Base-by-base conservation (phyloP, 73 alveolate genomes). In the Symbiodinium natans region DNA sequence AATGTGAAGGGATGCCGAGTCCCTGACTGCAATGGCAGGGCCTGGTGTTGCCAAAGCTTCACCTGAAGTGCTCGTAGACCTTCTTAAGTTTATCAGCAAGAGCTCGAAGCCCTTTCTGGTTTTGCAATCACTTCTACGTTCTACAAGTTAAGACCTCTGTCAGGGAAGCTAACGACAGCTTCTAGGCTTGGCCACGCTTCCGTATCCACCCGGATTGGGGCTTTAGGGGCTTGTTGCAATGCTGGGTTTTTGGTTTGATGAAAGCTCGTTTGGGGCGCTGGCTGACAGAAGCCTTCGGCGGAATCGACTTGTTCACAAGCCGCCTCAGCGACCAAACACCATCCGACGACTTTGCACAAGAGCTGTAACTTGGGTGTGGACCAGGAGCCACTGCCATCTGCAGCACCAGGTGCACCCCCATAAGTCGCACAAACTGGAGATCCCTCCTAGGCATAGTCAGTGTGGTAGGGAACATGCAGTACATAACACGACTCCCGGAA, bases 391-490 rank as follows among this genome's bases (percentile, higher is more conserved):
- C 87, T 90, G 43, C 89, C 97, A 41, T 90, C 97, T 1, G 97
- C 87, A 2, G 97, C 97, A 1, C 97, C 97, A 25, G 97, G 89
- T 11, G 97, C 97, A 31, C 97, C 97, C n/a, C 97, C 97, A 34
- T 71, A 90, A 43, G 97, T 90, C 89, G 97, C 97, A 33, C 97
- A 90, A 9, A 90, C 97, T 1, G 97, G 97, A 29, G 97, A 68
- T 27, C 97, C 97, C 71, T 90, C 97, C 97, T 90, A 6, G 71
- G 71, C 71, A n/a, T n/a, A n/a, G n/a, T n/a, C n/a, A n/a, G n/a
- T 8, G 63, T 48, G 63, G 17, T 48, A 17, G 63, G 63, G 63
- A 10, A 10, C 17, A 10, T 48, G 8, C 23, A 17, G 63, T 17
- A 48, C 23, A 48, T 10, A 48, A 48, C 63, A 8, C 8, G 63